A percentile compares a stretch with the other conserved stretches of the same genome.
These are phyloP conservation scores for Discostella stelligeroides DNA, from an alignment of 108 stramenopile genomes.

Conservation along the genomic window DNA sequence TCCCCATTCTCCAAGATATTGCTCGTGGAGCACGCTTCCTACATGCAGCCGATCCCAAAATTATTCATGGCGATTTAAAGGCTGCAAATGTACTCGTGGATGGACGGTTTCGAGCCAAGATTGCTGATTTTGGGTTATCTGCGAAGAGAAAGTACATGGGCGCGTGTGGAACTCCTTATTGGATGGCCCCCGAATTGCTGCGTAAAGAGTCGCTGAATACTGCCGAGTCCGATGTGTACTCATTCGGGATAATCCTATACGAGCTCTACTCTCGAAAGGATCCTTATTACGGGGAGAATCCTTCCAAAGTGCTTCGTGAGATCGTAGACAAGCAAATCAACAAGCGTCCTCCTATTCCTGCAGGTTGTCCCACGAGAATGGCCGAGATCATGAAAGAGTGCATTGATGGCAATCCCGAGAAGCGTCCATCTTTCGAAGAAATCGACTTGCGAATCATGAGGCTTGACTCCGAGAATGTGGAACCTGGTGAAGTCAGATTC, in stretches of 20 bases:
- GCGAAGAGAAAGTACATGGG: conserved; percentile 47
- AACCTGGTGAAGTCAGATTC: conserved; percentile 35
- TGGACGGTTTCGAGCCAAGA: conserved; percentile 59
- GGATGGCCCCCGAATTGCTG: conserved; percentile 94
- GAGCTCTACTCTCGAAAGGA: conserved; percentile 59
- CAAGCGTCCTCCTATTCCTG: conserved; percentile 56
- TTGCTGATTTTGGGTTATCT: conserved; percentile 66
- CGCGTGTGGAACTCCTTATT: conserved; percentile 89
- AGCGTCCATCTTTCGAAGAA: conserved; percentile 51
- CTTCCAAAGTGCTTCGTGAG: conserved; percentile 28
- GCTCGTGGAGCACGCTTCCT: conserved; percentile 69
- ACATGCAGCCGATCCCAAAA: conserved; percentile 59
- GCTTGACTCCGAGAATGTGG: conserved; percentile 38
- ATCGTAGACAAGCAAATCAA: conserved; percentile 45
- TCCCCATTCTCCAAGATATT: conserved; percentile 63
- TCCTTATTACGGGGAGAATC: conserved; percentile 59
- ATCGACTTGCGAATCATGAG: conserved; percentile 46
- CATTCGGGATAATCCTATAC: conserved; percentile 67
- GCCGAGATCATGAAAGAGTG: conserved; percentile 46
- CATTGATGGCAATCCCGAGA: conserved; percentile 25
- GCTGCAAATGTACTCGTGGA: conserved; percentile 67
- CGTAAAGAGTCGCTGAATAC: conserved; percentile 55
- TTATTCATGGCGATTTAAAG: conserved; percentile 69
- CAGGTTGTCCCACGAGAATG: conserved; percentile 27
- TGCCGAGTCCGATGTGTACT: conserved; percentile 61